These are phyloP conservation scores for Juglanconis sp. DNA, from an alignment of 2,329 filamentous ascomycete species.

Conservation along the genomic window DNA sequence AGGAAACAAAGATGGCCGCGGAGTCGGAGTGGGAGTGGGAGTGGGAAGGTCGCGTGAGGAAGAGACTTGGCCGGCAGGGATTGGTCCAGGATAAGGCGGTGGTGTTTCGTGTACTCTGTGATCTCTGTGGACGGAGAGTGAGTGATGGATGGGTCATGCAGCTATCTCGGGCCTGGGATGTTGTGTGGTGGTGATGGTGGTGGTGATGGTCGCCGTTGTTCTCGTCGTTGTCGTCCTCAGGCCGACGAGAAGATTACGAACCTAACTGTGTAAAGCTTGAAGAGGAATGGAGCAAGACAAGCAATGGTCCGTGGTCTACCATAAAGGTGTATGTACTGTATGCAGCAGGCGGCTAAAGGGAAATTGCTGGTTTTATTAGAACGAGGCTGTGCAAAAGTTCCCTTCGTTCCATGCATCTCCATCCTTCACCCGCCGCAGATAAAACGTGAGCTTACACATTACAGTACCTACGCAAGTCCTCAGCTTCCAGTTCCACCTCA, in stretches of 20 bases:
- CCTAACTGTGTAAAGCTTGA: neutral
- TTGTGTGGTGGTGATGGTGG: too few relatives aligned
- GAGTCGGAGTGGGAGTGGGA: neutral
- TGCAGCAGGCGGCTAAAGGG: neutral
- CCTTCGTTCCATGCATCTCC: too few relatives aligned
- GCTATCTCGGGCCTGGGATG: neutral
- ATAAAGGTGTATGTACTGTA: neutral
- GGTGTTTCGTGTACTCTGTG: neutral
- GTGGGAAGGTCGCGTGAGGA: constrained; percentile 9
- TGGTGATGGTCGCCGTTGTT: neutral
- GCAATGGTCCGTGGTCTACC: neutral
- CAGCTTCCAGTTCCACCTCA: too few relatives aligned
- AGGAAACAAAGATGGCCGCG: neutral
- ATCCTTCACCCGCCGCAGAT: too few relatives aligned
- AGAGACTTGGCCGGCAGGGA: constrained; percentile 13
- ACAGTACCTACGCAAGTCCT: too few relatives aligned
- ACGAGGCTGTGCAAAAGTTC: neutral
- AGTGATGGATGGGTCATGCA: neutral
- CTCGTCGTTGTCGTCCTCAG: neutral
- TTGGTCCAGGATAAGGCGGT: constrained; percentile 6
- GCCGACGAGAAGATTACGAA: neutral
- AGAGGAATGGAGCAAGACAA: neutral
- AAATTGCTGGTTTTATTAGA: neutral
- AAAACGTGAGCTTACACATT: too few relatives aligned
- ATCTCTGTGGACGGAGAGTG: neutral